Conservation (phyloP, 176 grass and related monocot species). For the Musa beccarii region DNA sequence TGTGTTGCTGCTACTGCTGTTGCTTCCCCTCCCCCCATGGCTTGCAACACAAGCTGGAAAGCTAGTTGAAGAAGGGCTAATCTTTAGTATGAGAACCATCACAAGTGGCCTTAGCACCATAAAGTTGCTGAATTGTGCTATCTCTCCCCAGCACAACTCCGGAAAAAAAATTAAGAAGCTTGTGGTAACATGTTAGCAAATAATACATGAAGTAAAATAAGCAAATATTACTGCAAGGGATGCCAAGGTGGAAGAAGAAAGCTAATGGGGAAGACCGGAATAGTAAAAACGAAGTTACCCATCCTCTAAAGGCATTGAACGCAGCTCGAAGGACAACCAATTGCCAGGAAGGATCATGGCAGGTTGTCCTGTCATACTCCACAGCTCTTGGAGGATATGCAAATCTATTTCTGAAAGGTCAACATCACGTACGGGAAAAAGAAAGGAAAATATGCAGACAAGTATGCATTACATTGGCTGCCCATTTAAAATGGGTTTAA, state of each 20-base stretch:
- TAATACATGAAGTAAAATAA: too few species aligned
- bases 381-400: background rate
- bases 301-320: background rate
- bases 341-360: too few species aligned
- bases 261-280: background rate
- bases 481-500: background rate
- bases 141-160: background rate
- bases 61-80: background rate
- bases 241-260: background rate
- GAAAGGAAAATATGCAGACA: background rate
- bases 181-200: background rate
- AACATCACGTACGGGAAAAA: background rate
- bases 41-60: background rate
- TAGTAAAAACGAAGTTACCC: background rate
- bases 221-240: background rate
- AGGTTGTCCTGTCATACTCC: too few species aligned
- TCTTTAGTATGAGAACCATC: background rate
- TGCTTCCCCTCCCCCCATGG: background rate
- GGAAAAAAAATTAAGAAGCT: background rate
- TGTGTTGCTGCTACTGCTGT: too few species aligned
- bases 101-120: background rate
- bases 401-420: too few species aligned
- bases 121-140: background rate
- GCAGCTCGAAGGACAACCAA: background rate
- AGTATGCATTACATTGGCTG: too few species aligned